Conservation (phyloP, 306 rosid species). For the Glycine latifolia region DNA sequence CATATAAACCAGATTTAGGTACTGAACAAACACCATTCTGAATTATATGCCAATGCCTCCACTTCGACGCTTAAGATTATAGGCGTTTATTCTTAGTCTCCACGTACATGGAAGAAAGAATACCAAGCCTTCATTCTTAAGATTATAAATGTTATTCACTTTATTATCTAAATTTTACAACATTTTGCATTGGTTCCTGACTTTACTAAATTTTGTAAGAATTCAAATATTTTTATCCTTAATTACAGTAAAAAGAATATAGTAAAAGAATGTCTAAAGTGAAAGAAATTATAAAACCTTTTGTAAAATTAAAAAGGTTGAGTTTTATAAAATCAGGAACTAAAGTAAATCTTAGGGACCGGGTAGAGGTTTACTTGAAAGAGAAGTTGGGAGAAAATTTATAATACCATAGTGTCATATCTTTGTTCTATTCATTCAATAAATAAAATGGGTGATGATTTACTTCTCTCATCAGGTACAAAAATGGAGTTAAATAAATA, state of each 20-base stretch:
- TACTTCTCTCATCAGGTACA: conserved; percentile 40
- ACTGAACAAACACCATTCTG: too few relatives aligned
- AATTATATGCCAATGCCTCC: too few relatives aligned
- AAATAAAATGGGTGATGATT: conserved; percentile 29
- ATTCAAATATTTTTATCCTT: not conserved
- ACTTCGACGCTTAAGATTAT: too few relatives aligned
- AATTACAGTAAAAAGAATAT: not conserved
- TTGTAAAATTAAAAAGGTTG: not conserved
- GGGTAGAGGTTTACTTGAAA: not conserved
- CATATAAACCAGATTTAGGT: too few relatives aligned
- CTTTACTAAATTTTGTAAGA: not conserved
- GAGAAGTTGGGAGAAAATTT: not conserved
- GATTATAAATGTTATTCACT: not conserved
- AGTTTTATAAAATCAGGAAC: not conserved
- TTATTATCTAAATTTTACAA: not conserved
- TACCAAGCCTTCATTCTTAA: not conserved
- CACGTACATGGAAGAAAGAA: not conserved
- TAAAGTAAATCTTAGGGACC: not conserved
- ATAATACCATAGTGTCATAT: not conserved
- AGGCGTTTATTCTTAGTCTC: too few relatives aligned
- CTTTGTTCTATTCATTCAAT: not conserved
- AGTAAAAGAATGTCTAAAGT: not conserved
- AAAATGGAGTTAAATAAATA: conserved; percentile 36
- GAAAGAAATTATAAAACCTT: not conserved
- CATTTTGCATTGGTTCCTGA: too few relatives aligned